Conservation (phyloP, 2,329 filamentous ascomycete species). For the Zymoseptoria ardabiliae region DNA sequence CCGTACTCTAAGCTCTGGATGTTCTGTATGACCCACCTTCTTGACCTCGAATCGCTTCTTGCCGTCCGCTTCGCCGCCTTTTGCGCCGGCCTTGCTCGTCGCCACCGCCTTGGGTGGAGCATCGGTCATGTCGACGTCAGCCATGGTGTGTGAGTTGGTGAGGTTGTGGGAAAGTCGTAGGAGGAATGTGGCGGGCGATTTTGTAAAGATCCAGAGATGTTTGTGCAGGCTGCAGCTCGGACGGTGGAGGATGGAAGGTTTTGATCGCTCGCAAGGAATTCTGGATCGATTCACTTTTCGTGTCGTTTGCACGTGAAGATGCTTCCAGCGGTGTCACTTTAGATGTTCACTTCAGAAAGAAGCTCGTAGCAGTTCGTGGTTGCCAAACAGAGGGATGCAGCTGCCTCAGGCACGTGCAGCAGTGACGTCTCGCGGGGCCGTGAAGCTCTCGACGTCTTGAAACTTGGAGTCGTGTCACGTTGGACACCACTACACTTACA, state of each 20-base stretch:
- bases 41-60: slow-evolving; percentile 99
- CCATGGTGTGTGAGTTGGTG: slow-evolving; percentile 51
- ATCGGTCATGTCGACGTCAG: slow-evolving; percentile 95
- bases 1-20: not conserved
- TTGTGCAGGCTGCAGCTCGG: not conserved
- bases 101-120: slow-evolving; percentile 48
- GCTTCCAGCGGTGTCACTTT: not conserved
- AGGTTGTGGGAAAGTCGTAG: not conserved
- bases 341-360: not conserved
- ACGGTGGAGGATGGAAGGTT: not conserved
- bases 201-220: not conserved
- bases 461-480: not conserved
- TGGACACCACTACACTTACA: not conserved
- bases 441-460: not conserved
- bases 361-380: not conserved
- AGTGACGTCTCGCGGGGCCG: not conserved
- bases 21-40: slow-evolving; percentile 56
- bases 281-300: not conserved
- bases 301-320: not conserved
- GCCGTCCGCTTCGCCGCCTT: slow-evolving; percentile 48
- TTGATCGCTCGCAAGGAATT: not conserved
- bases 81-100: slow-evolving; percentile 47
- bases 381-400: not conserved
- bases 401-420: not conserved
- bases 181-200: not conserved